Conservation (phyloP, 345 rosid species). For the Rubroshorea leprosula region DNA sequence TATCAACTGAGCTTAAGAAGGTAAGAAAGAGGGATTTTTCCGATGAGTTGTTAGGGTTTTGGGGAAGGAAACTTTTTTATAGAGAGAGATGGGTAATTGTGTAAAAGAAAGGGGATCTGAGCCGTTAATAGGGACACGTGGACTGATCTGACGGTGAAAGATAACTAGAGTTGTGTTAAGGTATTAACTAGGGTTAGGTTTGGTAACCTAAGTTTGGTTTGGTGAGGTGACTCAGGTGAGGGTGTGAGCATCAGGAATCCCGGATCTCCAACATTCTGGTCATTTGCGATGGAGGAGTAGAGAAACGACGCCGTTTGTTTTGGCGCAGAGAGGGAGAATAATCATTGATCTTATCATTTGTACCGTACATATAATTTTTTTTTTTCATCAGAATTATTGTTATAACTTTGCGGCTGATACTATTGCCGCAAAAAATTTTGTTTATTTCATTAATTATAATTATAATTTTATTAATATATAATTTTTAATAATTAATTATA, state of each 20-base stretch:
- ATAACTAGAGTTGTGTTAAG: slow-evolving; percentile 26
- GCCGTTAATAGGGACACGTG: slow-evolving; percentile 40
- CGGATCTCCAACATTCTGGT: too few species aligned
- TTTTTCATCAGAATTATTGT: background rate
- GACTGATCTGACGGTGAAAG: slow-evolving; percentile 10
- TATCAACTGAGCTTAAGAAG: background rate
- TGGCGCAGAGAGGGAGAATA: too few species aligned
- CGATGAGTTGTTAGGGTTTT: slow-evolving; percentile 20
- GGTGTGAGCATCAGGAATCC: too few species aligned
- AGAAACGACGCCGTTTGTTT: slow-evolving; percentile 22
- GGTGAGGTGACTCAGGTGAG: slow-evolving; percentile 1
- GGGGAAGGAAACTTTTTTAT: slow-evolving; percentile 18
- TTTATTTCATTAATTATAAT: too few species aligned
- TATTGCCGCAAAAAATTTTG: too few species aligned
- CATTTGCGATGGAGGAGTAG: too few species aligned
- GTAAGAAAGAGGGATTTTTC: background rate
- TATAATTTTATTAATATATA: too few species aligned
- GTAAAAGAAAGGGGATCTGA: background rate
- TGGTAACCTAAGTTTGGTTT: slow-evolving; percentile 20
- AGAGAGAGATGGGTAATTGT: slow-evolving; percentile 26
- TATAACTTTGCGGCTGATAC: too few species aligned
- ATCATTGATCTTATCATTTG: background rate
- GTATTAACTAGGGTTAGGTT: slow-evolving; percentile 28
- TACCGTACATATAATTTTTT: too few species aligned
- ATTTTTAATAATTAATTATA: too few species aligned